Percentiles rank a stretch among this genome's conserved stretches.
Evolutionary conservation across 106 monocot genomes (phyloP).

Genomic region (Hemerocallis citrina): DNA sequence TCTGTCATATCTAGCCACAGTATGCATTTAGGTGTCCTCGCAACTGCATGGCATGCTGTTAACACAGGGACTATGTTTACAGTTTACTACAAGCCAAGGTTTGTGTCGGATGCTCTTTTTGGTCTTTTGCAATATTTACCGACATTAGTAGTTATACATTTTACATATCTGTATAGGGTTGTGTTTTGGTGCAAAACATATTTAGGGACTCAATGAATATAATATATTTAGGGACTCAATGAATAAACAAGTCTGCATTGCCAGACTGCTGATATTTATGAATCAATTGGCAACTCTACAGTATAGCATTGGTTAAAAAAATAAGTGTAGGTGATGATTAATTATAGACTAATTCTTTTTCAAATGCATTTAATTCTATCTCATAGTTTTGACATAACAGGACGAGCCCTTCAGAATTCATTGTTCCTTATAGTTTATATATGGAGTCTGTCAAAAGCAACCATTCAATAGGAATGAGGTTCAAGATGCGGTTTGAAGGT

Average conservation of each 20-base stretch:
- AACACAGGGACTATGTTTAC: constrained; percentile 65
- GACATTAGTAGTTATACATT: too few relatives aligned
- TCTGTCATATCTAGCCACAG: constrained; percentile 79
- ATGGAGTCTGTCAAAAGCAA: constrained; percentile 80
- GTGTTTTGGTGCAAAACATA: too few relatives aligned
- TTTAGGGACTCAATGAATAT: too few relatives aligned
- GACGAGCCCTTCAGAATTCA: constrained; percentile 89
- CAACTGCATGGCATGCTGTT: constrained; percentile 77
- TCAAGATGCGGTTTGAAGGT: constrained; percentile 95
- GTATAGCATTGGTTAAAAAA: too few relatives aligned
- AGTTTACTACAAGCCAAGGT: constrained; percentile 76
- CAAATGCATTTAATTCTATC: not conserved
- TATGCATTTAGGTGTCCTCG: constrained; percentile 81
- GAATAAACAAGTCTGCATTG: too few relatives aligned
- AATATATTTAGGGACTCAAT: too few relatives aligned
- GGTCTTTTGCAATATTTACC: not conserved
- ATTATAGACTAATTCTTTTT: too few relatives aligned
- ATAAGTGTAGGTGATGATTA: too few relatives aligned
- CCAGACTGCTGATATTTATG: too few relatives aligned
- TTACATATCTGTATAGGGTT: too few relatives aligned
- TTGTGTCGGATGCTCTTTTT: not conserved
- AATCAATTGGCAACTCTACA: too few relatives aligned
- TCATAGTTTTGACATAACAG: constrained; percentile 24
- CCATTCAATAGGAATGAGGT: constrained; percentile 64
- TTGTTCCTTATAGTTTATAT: constrained; percentile 82